Conservation (phyloP, 768 basidiomycete species). For the Gloeopeniophorella convolvens region DNA sequence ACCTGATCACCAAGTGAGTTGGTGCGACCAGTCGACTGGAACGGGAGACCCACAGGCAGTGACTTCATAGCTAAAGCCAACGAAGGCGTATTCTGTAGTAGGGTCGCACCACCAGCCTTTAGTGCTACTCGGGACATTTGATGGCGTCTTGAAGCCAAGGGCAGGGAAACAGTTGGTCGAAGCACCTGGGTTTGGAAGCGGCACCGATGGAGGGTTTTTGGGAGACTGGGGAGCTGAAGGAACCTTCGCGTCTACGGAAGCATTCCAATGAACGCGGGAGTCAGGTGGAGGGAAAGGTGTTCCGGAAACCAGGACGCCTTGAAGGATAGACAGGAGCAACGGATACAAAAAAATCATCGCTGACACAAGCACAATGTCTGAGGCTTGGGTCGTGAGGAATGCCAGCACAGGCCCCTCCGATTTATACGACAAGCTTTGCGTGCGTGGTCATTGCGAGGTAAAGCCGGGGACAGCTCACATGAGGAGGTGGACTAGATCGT, state of each 20-base stretch:
- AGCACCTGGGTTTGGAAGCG: background rate
- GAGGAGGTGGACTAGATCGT: background rate
- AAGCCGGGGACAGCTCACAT: background rate
- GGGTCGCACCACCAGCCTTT: conserved; percentile 48
- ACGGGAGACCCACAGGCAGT: conserved; percentile 43
- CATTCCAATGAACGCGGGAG: background rate
- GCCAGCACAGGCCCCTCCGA: background rate
- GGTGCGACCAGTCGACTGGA: background rate
- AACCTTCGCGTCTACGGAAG: no score
- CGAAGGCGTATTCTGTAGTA: conserved; percentile 63
- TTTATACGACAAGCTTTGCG: background rate
- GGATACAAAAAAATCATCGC: conserved; percentile 1
- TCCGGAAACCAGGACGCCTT: background rate
- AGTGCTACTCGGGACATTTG: conserved; percentile 32
- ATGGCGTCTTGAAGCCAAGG: conserved; percentile 50
- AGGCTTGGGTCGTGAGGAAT: background rate
- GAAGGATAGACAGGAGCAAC: background rate
- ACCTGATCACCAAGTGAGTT: conserved; percentile 34
- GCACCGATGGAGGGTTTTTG: background rate
- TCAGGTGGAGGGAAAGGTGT: background rate
- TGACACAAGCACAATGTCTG: background rate
- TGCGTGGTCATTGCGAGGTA: background rate
- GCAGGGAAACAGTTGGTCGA: conserved; percentile 32
- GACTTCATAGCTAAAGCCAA: conserved; percentile 74
- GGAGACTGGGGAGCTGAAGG: no score